Percentiles rank a stretch among this genome's conserved stretches.
Evolutionary conservation across 495 filamentous ascomycete species (phyloP).

Genomic region (Penicillium paxilli): DNA sequence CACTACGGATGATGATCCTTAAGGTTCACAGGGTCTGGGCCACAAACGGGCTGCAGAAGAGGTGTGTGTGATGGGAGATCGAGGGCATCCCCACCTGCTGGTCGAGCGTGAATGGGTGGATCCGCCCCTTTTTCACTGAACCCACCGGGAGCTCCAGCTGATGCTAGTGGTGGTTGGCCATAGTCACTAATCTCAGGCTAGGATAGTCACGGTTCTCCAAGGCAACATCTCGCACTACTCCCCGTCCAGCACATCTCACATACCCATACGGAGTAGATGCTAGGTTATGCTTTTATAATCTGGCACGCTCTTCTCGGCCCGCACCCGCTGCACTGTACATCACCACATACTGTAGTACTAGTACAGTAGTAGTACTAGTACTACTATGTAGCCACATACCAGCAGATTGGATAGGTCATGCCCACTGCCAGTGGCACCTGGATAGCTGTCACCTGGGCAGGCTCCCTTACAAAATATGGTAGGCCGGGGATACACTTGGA

Average conservation of each 20-base stretch:
- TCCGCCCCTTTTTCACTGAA: not conserved
- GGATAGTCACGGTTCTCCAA: no score
- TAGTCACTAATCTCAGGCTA: no score
- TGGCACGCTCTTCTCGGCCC: not conserved
- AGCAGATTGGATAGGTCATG: not conserved
- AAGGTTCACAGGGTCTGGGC: constrained; percentile 17
- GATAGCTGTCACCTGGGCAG: no score
- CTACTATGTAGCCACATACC: no score
- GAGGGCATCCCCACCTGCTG: not conserved
- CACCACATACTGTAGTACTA: no score
- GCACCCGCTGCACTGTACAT: not conserved
- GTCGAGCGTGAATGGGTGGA: not conserved
- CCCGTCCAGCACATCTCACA: no score
- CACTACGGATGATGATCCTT: not conserved
- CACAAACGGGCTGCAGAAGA: constrained; percentile 10
- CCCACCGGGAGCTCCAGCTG: not conserved
- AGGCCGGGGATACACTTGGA: not conserved
- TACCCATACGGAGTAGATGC: no score
- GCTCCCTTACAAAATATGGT: no score
- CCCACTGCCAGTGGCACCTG: no score
- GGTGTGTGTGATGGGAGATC: not conserved
- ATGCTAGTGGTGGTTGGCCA: no score
- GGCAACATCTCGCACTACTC: no score
- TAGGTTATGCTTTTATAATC: not conserved
- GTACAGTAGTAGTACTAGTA: no score